These are phyloP conservation scores for Penstemon davidsonii DNA, from an alignment of 257 asterid genomes.

Conservation along the genomic window DNA sequence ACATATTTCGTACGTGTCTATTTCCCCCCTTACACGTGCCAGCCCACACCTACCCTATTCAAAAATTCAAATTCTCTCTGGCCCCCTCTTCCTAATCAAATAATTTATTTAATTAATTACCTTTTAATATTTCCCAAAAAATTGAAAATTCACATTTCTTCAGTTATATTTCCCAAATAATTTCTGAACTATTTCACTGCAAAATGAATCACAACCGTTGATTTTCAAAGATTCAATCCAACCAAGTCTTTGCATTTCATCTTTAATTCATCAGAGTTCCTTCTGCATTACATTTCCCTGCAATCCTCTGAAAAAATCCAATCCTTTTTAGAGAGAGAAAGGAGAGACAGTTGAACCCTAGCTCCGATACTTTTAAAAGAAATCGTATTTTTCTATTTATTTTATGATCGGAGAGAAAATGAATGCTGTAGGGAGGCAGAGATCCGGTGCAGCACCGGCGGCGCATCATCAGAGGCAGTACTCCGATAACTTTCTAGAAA, in stretches of 20 bases:
- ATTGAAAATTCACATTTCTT: background rate
- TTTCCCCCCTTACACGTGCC: conserved; percentile 21
- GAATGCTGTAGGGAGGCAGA: conserved; percentile 91
- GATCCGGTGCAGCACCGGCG: conserved; percentile 73
- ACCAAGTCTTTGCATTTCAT: conserved; percentile 36
- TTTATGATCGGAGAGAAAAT: conserved; percentile 40
- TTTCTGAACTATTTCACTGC: background rate
- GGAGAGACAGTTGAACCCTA: background rate
- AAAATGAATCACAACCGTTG: conserved; percentile 36
- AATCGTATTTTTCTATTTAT: background rate
- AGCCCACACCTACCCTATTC: conserved; percentile 32
- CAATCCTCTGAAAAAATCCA: background rate
- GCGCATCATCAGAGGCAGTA: conserved; percentile 83
- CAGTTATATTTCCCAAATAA: background rate
- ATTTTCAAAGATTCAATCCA: conserved; percentile 32
- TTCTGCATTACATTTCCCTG: conserved; percentile 15
- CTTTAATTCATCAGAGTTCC: conserved; percentile 14
- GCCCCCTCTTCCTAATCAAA: background rate
- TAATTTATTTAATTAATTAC: background rate
- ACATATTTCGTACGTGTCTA: conserved; percentile 10
- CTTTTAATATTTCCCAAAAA: background rate
- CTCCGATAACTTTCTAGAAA: conserved; percentile 74
- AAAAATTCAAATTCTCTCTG: conserved; percentile 22
- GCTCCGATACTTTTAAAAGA: background rate
- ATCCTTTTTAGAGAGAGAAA: conserved; percentile 18